Conservation (phyloP, 805 yeast species). For the Saturnispora quitensis region DNA sequence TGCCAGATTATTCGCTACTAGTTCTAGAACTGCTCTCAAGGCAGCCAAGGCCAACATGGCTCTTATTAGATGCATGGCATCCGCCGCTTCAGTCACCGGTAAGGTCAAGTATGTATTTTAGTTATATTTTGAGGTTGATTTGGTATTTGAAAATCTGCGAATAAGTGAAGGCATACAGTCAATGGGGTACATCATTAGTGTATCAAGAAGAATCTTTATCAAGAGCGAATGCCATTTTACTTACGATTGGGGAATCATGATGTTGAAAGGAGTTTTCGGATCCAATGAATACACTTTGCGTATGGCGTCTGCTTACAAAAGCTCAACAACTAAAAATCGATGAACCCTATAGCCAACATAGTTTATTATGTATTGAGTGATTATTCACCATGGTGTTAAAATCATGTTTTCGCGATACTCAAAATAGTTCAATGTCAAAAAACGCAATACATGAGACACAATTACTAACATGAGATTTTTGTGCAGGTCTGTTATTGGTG, state of each 20-base stretch:
- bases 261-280: neutral
- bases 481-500: constrained; percentile 92
- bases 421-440: too few relatives aligned
- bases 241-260: neutral
- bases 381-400: too few relatives aligned
- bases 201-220: too few relatives aligned
- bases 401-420: too few relatives aligned
- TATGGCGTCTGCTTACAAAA: too few relatives aligned
- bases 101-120: constrained; percentile 67
- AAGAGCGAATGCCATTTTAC: too few relatives aligned
- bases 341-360: too few relatives aligned
- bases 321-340: too few relatives aligned
- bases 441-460: too few relatives aligned
- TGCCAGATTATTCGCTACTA: constrained; percentile 50
- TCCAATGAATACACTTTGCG: neutral
- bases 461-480: constrained; percentile 18
- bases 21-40: constrained; percentile 79
- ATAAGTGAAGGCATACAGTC: too few relatives aligned
- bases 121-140: neutral
- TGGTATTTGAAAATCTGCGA: neutral
- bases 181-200: too few relatives aligned
- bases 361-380: too few relatives aligned
- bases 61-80: constrained; percentile 68
- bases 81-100: constrained; percentile 72
- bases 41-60: constrained; percentile 78